phyloP scores from a whole-genome alignment of 1,284 basidiomycete genomes.

The Cerrena zonata region DNA sequence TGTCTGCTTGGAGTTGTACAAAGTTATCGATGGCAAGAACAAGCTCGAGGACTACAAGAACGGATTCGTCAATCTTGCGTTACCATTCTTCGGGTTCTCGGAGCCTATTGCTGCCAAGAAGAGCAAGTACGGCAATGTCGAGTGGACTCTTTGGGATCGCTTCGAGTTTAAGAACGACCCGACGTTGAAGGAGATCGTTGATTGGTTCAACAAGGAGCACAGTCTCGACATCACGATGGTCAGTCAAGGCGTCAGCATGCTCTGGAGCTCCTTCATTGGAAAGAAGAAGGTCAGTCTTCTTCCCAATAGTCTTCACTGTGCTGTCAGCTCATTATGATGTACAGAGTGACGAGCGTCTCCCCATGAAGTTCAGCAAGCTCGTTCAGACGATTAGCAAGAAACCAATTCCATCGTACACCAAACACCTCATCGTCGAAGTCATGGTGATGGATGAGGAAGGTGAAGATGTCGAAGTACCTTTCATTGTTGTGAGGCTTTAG shows the following conservation, averaged over 20 bases:
- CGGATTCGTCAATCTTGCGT: constrained; percentile 93
- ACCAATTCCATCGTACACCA: constrained; percentile 73
- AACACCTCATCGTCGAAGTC: constrained; percentile 86
- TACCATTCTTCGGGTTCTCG: constrained; percentile 99
- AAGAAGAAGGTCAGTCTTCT: constrained; percentile 77
- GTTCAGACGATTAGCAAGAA: constrained; percentile 95
- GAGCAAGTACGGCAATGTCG: constrained; percentile 78
- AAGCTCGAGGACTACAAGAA: constrained; percentile 97
- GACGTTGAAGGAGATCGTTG: constrained; percentile 80
- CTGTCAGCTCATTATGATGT: neutral
- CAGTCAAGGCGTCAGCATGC: constrained; percentile 94
- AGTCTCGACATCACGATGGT: constrained; percentile 92
- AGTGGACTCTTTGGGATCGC: constrained; percentile 99
- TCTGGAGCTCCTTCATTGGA: constrained; percentile 90
- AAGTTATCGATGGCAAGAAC: constrained; percentile 92
- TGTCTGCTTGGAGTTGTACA: constrained; percentile 96
- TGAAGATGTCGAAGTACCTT: constrained; percentile 76
- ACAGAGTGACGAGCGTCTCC: constrained; percentile 80
- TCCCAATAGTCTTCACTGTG: neutral
- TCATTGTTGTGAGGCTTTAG: constrained; percentile 12
- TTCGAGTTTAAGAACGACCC: constrained; percentile 91
- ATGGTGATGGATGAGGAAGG: constrained; percentile 89
- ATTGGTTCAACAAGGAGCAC: constrained; percentile 82
- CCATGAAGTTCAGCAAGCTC: constrained; percentile 85
- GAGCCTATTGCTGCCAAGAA: constrained; percentile 94